Percentiles rank a stretch among this genome's conserved stretches.
These are phyloP conservation scores for Protomyces inundatus DNA, from an alignment of 1,139 yeast genomes.

Conservation along the genomic window DNA sequence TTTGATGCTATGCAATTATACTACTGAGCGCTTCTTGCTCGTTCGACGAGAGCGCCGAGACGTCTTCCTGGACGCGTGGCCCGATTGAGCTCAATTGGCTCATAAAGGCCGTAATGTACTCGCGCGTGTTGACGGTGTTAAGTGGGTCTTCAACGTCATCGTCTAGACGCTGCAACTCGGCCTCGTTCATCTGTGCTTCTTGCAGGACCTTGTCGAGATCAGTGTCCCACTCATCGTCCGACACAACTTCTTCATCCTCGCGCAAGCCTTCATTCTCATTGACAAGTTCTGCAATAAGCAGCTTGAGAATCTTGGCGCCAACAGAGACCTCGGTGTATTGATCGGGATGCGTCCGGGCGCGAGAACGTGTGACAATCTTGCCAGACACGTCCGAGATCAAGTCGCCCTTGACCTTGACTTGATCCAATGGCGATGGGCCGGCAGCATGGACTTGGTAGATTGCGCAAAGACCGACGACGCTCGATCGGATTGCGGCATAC, in stretches of 20 bases:
- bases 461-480: constrained; percentile 27
- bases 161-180: constrained; percentile 1
- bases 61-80: not conserved
- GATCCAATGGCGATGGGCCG: constrained; percentile 2
- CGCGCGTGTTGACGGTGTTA: constrained; percentile 12
- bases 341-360: constrained; percentile 25
- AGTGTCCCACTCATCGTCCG: constrained; percentile 27
- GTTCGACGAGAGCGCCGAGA: not conserved
- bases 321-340: constrained; percentile 21
- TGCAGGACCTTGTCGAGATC: constrained; percentile 8
- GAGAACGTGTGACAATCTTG: constrained; percentile 29
- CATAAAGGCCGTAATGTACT: constrained; percentile 13
- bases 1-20: not conserved
- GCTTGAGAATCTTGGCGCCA: constrained; percentile 25
- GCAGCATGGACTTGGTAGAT: constrained; percentile 15
- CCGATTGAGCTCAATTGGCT: constrained; percentile 36
- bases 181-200: constrained; percentile 18
- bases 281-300: constrained; percentile 23
- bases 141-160: constrained; percentile 19
- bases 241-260: constrained; percentile 20
- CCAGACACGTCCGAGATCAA: constrained; percentile 25
- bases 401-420: constrained; percentile 28
- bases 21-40: not conserved
- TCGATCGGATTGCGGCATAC: constrained; percentile 24
- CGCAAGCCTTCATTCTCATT: constrained; percentile 18